phyloP scores from a whole-genome alignment of 2,329 filamentous ascomycete species.

The Colletotrichum zoysiae region DNA sequence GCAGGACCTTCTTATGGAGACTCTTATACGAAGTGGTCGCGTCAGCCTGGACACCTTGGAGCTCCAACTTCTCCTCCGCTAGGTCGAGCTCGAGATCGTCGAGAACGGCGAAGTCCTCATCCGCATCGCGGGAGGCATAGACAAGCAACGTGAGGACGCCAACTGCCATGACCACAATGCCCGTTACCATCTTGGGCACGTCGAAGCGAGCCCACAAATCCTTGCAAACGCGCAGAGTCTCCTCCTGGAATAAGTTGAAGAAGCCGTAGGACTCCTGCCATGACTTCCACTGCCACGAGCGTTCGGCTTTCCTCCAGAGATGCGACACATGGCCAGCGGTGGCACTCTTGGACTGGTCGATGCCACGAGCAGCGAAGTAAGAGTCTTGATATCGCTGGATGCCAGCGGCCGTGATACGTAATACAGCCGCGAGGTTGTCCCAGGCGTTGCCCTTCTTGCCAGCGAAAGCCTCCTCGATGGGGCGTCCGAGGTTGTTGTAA shows the following conservation, averaged over 20 bases:
- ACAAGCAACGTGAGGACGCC: constrained; percentile 78
- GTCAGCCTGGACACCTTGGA: constrained; percentile 54
- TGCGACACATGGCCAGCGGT: constrained; percentile 49
- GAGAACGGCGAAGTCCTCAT: constrained; percentile 66
- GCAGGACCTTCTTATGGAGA: constrained; percentile 55
- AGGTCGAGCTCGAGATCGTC: constrained; percentile 70
- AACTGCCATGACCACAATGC: constrained; percentile 77
- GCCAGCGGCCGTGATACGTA: constrained; percentile 82
- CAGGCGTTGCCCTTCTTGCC: constrained; percentile 77
- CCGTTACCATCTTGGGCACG: constrained; percentile 84
- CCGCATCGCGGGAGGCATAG: constrained; percentile 74
- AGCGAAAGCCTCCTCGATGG: constrained; percentile 94
- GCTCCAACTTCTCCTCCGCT: constrained; percentile 69
- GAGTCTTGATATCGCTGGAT: constrained; percentile 90
- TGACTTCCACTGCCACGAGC: constrained; percentile 55
- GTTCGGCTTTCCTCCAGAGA: constrained; percentile 63
- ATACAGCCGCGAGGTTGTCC: constrained; percentile 82
- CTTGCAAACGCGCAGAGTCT: constrained; percentile 84
- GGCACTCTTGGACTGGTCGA: constrained; percentile 70
- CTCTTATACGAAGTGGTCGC: constrained; percentile 51
- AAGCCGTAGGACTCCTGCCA: constrained; percentile 64
- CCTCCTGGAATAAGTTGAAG: constrained; percentile 80
- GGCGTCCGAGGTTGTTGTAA: constrained; percentile 93
- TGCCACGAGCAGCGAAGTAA: constrained; percentile 80
- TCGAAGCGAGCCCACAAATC: constrained; percentile 94